Evolutionary conservation across 225 moss, liverwort and hornwort genomes (phyloP).

Genomic region (Physcomitrellopsis africana): DNA sequence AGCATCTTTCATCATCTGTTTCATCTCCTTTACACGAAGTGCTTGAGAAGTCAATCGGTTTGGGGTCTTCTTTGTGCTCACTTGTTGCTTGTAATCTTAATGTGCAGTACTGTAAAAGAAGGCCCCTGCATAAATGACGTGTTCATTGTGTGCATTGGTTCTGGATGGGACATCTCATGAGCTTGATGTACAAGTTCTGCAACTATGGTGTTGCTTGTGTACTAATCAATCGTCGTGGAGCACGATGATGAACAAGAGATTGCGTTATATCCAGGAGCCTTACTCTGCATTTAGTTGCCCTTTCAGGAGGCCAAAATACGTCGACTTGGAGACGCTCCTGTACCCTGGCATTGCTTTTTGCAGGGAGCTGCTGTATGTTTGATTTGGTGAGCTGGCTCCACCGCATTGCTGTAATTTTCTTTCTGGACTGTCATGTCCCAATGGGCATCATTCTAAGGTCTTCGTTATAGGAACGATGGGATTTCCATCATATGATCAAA

Average conservation of each 20-base stretch:
- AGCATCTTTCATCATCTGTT: constrained; percentile 9
- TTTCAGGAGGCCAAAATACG: not conserved
- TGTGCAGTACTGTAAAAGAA: constrained; percentile 12
- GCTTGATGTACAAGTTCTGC: not conserved
- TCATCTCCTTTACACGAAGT: not conserved
- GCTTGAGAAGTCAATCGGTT: not conserved
- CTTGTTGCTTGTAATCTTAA: constrained; percentile 10
- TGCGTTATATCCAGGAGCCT: constrained; percentile 5
- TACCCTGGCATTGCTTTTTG: constrained; percentile 15
- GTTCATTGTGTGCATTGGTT: constrained; percentile 23
- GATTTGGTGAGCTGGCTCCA: not conserved
- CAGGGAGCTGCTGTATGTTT: constrained; percentile 32
- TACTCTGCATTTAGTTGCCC: constrained; percentile 4
- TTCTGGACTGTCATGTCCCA: not conserved
- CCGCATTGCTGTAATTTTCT: constrained; percentile 6
- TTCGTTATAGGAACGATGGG: not conserved
- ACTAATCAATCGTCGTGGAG: constrained; percentile 1
- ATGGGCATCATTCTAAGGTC: not conserved
- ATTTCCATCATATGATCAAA: constrained; percentile 8
- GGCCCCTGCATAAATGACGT: constrained; percentile 8
- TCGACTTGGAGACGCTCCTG: constrained; percentile 21
- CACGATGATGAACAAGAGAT: constrained; percentile 4
- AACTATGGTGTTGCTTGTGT: not conserved
- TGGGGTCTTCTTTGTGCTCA: not conserved
- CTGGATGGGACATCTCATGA: constrained; percentile 22